These are phyloP conservation scores for Barnettozyma wickerhamii DNA, from an alignment of 805 yeast genomes.

Conservation along the genomic window DNA sequence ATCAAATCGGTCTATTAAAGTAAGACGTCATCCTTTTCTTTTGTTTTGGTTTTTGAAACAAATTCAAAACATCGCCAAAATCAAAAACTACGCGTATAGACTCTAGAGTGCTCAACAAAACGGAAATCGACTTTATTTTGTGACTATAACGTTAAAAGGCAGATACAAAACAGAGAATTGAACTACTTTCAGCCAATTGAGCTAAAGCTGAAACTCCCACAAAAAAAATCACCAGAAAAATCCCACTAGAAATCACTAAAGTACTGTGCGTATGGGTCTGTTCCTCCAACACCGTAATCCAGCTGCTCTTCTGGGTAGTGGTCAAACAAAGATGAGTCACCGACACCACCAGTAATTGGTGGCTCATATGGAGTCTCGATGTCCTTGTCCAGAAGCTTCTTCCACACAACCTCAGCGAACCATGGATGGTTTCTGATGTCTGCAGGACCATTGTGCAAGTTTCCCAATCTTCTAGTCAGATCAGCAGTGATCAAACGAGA, in stretches of 20 bases:
- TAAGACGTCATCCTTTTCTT: too few species aligned
- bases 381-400: slow-evolving; percentile 72
- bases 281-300: slow-evolving; percentile 77
- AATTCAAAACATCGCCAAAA: not conserved
- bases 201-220: too few species aligned
- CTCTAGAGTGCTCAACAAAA: not conserved
- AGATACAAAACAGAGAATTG: not conserved
- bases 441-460: slow-evolving; percentile 75
- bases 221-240: not conserved
- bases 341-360: slow-evolving; percentile 89
- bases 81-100: not conserved
- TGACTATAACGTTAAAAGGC: not conserved
- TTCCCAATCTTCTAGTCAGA: slow-evolving; percentile 79
- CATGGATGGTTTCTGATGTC: slow-evolving; percentile 87
- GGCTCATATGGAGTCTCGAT: slow-evolving; percentile 97
- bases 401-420: slow-evolving; percentile 95
- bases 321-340: slow-evolving; percentile 84
- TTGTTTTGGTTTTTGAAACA: not conserved
- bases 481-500: slow-evolving; percentile 75
- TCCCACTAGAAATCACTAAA: slow-evolving; percentile 52
- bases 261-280: slow-evolving; percentile 67
- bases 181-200: too few species aligned
- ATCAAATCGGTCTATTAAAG: too few species aligned
- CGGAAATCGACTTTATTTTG: not conserved
- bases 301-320: slow-evolving; percentile 78